These are phyloP conservation scores for Moniliella sp. DNA, from an alignment of 1,284 basidiomycete species.

Conservation along the genomic window DNA sequence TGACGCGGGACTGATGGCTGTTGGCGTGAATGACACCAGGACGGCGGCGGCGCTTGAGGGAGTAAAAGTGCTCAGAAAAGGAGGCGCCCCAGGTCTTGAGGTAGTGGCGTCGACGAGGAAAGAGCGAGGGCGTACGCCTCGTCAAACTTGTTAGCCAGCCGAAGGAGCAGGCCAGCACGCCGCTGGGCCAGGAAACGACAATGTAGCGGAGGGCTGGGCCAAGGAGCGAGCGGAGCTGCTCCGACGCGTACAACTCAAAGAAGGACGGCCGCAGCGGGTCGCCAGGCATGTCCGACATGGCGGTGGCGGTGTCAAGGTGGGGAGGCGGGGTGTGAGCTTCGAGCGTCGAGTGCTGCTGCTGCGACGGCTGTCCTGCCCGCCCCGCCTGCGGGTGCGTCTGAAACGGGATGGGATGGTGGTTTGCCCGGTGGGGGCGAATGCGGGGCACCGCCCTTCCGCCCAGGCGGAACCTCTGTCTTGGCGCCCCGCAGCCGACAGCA, in stretches of 20 bases:
- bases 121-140: conserved; percentile 78
- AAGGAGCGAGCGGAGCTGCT: conserved; percentile 71
- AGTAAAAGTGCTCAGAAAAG: conserved; percentile 85
- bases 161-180: conserved; percentile 74
- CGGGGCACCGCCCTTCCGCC: no score
- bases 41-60: conserved; percentile 52
- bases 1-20: conserved; percentile 1
- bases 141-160: conserved; percentile 79
- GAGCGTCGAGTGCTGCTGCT: no score
- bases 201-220: conserved; percentile 91
- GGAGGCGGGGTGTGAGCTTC: no score
- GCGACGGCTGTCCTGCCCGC: no score
- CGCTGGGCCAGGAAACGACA: conserved; percentile 70
- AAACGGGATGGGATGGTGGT: no score
- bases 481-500: no score
- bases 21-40: conserved; percentile 36
- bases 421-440: no score
- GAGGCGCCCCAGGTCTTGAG: conserved; percentile 62
- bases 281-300: no score
- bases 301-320: no score
- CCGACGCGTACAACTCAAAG: conserved; percentile 84
- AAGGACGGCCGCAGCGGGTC: conserved; percentile 54
- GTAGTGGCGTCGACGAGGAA: conserved; percentile 71
- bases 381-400: no score
- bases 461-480: no score